Conservation (phyloP, 495 filamentous ascomycete species). For the Articulospora tetracladia region DNA sequence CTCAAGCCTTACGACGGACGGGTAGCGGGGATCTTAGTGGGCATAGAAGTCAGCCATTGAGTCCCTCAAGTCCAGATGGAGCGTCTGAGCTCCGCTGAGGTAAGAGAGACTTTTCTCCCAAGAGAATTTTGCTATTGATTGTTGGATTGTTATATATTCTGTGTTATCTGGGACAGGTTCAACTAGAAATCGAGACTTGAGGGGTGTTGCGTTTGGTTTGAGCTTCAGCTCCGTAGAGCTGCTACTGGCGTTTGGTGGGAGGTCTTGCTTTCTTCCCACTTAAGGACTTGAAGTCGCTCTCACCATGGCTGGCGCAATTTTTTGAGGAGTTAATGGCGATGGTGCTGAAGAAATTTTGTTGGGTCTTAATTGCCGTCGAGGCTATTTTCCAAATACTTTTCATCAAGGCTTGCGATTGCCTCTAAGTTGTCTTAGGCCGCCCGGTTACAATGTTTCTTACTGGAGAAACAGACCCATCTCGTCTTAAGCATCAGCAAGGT, state of each 20-base stretch:
- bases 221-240: not conserved
- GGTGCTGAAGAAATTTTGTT: too few relatives aligned
- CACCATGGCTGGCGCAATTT: conserved; percentile 17
- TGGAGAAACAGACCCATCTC: too few relatives aligned
- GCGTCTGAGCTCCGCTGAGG: conserved; percentile 13
- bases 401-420: too few relatives aligned
- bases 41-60: conserved; percentile 56
- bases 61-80: conserved; percentile 42
- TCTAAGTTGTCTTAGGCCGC: too few relatives aligned
- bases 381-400: not conserved
- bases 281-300: not conserved
- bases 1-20: conserved; percentile 77
- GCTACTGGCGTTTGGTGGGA: conserved; percentile 7
- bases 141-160: conserved; percentile 19
- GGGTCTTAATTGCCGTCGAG: too few relatives aligned
- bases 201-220: not conserved
- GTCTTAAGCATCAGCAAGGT: too few relatives aligned
- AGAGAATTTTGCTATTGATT: conserved; percentile 6
- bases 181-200: conserved; percentile 6
- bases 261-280: conserved; percentile 12
- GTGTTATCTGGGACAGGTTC: conserved; percentile 19
- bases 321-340: too few relatives aligned
- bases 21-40: conserved; percentile 74
- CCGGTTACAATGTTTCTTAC: too few relatives aligned
- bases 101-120: not conserved